A percentile compares a stretch with the other conserved stretches of the same genome.
Evolutionary conservation across 331 rosid species (phyloP).

Genomic region (Phaseolus coccineus): DNA sequence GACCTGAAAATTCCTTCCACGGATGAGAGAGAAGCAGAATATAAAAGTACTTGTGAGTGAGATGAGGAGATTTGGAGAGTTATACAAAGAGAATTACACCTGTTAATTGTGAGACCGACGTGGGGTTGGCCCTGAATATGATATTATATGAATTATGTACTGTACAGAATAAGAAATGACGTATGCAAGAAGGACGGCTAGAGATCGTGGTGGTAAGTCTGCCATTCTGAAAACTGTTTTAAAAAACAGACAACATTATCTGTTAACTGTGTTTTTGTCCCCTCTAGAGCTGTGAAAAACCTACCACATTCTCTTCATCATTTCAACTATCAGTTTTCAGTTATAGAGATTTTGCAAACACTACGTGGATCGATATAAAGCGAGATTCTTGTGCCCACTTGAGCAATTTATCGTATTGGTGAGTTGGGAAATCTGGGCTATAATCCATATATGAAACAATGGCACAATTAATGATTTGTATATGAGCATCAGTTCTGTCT

Average conservation of each 20-base stretch:
- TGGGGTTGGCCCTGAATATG: conserved; percentile 50
- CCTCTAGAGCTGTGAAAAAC: conserved; percentile 44
- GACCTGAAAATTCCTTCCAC: conserved; percentile 16
- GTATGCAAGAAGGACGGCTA: conserved; percentile 29
- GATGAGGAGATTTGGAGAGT: conserved; percentile 42
- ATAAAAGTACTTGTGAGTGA: conserved; percentile 8
- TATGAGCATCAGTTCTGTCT: conserved; percentile 19
- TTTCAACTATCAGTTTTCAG: conserved; percentile 44
- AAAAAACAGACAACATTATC: conserved; percentile 51
- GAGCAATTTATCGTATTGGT: conserved; percentile 26
- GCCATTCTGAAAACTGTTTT: conserved; percentile 42
- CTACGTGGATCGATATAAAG: conserved; percentile 37
- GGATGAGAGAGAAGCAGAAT: conserved; percentile 33
- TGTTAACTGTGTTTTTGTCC: conserved; percentile 54
- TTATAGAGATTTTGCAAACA: conserved; percentile 40
- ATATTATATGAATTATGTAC: background rate
- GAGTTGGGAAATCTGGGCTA: conserved; percentile 32
- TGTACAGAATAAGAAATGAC: conserved; percentile 46
- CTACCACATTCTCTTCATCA: conserved; percentile 41
- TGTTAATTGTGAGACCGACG: conserved; percentile 56
- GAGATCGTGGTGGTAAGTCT: conserved; percentile 55
- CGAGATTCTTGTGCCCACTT: conserved; percentile 26
- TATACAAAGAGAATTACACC: conserved; percentile 45
- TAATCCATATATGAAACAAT: conserved; percentile 28
- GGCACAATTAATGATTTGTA: conserved; percentile 3